Evolutionary conservation across 192 early-diverging fungal genomes (phyloP), one percentile per base, ranked within the genome.

Genomic region (Backusella psychrophila): DNA sequence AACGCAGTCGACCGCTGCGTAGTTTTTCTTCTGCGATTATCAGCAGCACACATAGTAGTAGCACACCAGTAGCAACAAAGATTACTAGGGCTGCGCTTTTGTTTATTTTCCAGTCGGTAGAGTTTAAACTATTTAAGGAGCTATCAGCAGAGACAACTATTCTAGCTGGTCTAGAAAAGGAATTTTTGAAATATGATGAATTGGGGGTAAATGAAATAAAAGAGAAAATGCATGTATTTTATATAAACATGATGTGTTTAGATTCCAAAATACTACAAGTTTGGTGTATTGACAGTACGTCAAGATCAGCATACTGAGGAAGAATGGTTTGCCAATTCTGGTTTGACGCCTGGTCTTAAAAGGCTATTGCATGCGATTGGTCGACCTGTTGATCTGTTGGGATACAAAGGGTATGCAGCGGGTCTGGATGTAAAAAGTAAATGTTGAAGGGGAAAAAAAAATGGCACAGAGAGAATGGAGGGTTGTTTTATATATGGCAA

Each of bases 371-470:
- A 88, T 9, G 90, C 90, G 52, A 77, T 95, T 17, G 94, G 91
- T 3, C 82, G 88, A 49, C 89, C 88, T 46, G 91, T 95, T 15
- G 83, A 88, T 73, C 78, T 95, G 38, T 83, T 86, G 17, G 93
- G 92, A 0, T 95, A 92, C 82, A 88, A 91, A 74, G 89, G 92
- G 14, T 95, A 92, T 81, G 80, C 91, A 14, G 94, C 90, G 17
- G 94, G 94, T 36, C 76, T 95, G 56, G 94, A 95, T 83, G 90
- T 88, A 68, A 74, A 88, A 71, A 77, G 87, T 91, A 86, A 90
- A 86, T 85, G 26, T 63, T 63, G 56, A 63, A 29, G 23, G 19
- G 21, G 3, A 26, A 3, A 21, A 33, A 53, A 9, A 53, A 53
- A 53, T 52, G 19, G 49, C 33, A 52, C 15, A 52, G 19, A 52